Evolutionary conservation across 2,329 filamentous ascomycete species (phyloP).

Genomic region (Bipolaris cookei): DNA sequence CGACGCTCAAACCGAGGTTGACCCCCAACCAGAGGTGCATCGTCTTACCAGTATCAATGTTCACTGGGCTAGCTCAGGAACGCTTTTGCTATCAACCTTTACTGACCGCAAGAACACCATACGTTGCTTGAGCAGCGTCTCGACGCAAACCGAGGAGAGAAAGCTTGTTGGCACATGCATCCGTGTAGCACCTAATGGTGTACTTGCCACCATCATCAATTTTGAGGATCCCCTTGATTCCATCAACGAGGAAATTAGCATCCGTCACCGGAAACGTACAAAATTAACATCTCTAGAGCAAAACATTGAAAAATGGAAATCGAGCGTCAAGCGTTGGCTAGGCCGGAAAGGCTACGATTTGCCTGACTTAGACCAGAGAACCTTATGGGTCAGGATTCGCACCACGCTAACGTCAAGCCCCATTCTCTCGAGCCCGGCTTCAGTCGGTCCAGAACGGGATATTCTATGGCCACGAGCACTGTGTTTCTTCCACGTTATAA

Average conservation of each 20-base stretch:
- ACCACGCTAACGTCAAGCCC: slow-evolving; percentile 21
- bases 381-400: slow-evolving; percentile 43
- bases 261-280: slow-evolving; percentile 36
- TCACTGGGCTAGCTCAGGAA: slow-evolving; percentile 46
- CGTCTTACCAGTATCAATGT: slow-evolving; percentile 43
- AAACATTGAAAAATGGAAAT: slow-evolving; percentile 45
- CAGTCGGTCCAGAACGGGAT: slow-evolving; percentile 29
- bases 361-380: slow-evolving; percentile 29
- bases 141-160: slow-evolving; percentile 24
- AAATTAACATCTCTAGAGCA: slow-evolving; percentile 37
- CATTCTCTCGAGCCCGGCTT: slow-evolving; percentile 20
- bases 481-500: slow-evolving; percentile 36
- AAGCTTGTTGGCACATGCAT: slow-evolving; percentile 35
- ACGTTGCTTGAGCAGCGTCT: slow-evolving; percentile 26
- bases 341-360: slow-evolving; percentile 44
- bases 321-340: slow-evolving; percentile 43
- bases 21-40: slow-evolving; percentile 11
- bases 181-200: slow-evolving; percentile 46
- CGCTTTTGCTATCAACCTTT: slow-evolving; percentile 41
- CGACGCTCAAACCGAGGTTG: slow-evolving; percentile 11
- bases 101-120: slow-evolving; percentile 35
- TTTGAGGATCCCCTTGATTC: slow-evolving; percentile 39
- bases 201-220: slow-evolving; percentile 38
- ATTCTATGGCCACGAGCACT: slow-evolving; percentile 47
- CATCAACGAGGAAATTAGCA: slow-evolving; percentile 25